phyloP scores from a whole-genome alignment of 106 monocot genomes.

The Gastrodia elata region DNA sequence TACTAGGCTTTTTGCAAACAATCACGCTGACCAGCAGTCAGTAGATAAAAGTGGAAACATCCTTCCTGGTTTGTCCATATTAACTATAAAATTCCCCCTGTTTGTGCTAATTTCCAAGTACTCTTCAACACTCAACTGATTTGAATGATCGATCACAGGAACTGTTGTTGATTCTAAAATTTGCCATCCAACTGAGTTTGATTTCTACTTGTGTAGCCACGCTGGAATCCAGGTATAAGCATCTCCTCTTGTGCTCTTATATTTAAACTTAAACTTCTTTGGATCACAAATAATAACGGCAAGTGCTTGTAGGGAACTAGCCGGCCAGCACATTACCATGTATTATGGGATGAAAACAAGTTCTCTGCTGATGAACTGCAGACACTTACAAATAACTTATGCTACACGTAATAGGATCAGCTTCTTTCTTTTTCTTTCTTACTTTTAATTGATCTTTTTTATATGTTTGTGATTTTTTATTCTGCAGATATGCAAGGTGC shows the following conservation, averaged over 20 bases:
- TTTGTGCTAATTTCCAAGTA: neutral
- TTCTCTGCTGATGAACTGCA: slow-evolving; percentile 11
- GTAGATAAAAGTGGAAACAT: slow-evolving; percentile 67
- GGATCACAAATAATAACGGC: neutral
- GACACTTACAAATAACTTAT: slow-evolving; percentile 13
- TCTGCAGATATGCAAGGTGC: slow-evolving; percentile 71
- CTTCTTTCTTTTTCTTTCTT: neutral
- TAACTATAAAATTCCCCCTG: neutral
- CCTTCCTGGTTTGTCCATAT: slow-evolving; percentile 37
- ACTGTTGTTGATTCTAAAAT: slow-evolving; percentile 64
- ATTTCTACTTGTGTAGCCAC: slow-evolving; percentile 68
- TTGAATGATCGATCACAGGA: slow-evolving; percentile 18
- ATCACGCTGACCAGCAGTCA: slow-evolving; percentile 34
- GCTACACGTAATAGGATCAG: slow-evolving; percentile 7
- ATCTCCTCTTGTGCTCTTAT: neutral
- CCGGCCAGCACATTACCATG: slow-evolving; percentile 9
- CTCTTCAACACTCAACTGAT: neutral
- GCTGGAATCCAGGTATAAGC: slow-evolving; percentile 44
- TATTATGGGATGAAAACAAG: slow-evolving; percentile 14
- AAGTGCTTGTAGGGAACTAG: slow-evolving; percentile 3
- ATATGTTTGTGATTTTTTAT: neutral
- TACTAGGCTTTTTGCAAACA: slow-evolving; percentile 51
- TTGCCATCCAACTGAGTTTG: slow-evolving; percentile 63
- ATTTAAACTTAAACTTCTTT: neutral
- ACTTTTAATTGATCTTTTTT: neutral